Conservation (phyloP, 108 stramenopile species). For the Epipyxis sp. region DNA sequence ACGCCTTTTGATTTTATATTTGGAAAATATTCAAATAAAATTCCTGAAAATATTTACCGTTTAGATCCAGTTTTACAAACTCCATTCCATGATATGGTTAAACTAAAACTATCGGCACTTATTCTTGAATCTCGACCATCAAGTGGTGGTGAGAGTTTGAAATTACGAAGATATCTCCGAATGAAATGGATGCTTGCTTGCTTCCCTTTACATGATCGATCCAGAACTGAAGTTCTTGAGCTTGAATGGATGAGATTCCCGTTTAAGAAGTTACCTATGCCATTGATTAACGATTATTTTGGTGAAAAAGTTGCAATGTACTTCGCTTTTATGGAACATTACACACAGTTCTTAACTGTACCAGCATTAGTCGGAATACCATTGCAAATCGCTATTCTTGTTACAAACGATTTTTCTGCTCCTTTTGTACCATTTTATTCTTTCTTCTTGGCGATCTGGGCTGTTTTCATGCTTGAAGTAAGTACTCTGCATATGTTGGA, state of each 20-base stretch:
- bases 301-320: constrained; percentile 23
- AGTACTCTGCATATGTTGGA: not conserved
- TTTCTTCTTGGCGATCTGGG: constrained; percentile 19
- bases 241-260: constrained; percentile 12
- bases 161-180: not conserved
- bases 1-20: not conserved
- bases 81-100: constrained; percentile 29
- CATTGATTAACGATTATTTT: constrained; percentile 15
- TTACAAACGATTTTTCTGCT: constrained; percentile 15
- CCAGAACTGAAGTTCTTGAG: not conserved
- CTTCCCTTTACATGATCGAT: constrained; percentile 23
- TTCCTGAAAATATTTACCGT: not conserved
- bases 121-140: constrained; percentile 2
- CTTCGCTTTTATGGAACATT: constrained; percentile 29
- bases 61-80: not conserved
- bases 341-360: constrained; percentile 14
- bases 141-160: not conserved
- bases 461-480: constrained; percentile 23
- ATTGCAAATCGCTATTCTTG: constrained; percentile 1
- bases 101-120: constrained; percentile 12
- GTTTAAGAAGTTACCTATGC: not conserved
- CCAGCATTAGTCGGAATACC: constrained; percentile 16
- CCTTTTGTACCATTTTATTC: constrained; percentile 18
- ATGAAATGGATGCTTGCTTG: not conserved
- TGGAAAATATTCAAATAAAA: constrained; percentile 19